These are phyloP conservation scores for Pseudogymnoascus sp. DNA, from an alignment of 2,329 filamentous ascomycete genomes.

Conservation along the genomic window DNA sequence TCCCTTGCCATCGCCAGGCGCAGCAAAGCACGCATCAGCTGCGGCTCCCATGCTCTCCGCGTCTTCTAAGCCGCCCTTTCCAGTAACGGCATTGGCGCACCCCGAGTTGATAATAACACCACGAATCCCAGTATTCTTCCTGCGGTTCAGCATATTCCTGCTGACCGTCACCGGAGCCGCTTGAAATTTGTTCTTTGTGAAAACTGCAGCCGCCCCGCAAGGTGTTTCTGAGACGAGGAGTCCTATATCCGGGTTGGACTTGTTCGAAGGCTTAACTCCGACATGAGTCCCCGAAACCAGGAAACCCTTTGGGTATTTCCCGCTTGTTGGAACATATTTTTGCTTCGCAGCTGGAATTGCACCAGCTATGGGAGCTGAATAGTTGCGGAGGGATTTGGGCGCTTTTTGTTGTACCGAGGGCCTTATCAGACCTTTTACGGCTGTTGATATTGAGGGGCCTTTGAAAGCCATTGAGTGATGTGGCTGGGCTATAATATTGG, in stretches of 20 bases:
- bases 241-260: slow-evolving; percentile 81
- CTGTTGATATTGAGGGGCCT: slow-evolving; percentile 15
- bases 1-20: slow-evolving; percentile 36
- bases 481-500: background rate
- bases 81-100: slow-evolving; percentile 94
- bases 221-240: slow-evolving; percentile 79
- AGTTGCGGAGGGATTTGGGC: slow-evolving; percentile 33
- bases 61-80: slow-evolving; percentile 80
- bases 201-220: slow-evolving; percentile 82
- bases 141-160: slow-evolving; percentile 58
- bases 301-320: slow-evolving; percentile 88
- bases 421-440: slow-evolving; percentile 20
- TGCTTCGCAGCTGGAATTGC: slow-evolving; percentile 69
- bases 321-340: slow-evolving; percentile 79
- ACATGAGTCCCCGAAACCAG: slow-evolving; percentile 78
- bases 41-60: slow-evolving; percentile 73
- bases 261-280: slow-evolving; percentile 90
- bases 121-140: slow-evolving; percentile 60
- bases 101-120: slow-evolving; percentile 90
- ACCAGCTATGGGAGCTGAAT: slow-evolving; percentile 50
- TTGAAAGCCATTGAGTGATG: slow-evolving; percentile 23
- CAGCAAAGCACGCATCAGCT: slow-evolving; percentile 60
- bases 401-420: slow-evolving; percentile 19
- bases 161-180: slow-evolving; percentile 89
- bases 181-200: slow-evolving; percentile 98